Evolutionary conservation across 2,329 filamentous ascomycete genomes (phyloP), one percentile per base, ranked within the genome.

Genomic region (Cladosporium sp.): DNA sequence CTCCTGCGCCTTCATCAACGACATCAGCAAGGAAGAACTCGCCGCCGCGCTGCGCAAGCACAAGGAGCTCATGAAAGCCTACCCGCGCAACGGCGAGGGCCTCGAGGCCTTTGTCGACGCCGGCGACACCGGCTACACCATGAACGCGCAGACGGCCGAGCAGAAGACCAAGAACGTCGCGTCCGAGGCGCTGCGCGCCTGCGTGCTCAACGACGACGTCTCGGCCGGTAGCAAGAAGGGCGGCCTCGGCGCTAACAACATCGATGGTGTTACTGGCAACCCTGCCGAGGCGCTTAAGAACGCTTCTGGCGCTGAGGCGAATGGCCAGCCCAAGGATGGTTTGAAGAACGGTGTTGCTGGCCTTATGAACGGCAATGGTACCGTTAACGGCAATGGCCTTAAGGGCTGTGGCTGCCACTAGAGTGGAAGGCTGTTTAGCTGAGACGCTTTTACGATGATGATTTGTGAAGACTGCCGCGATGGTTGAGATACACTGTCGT

Each of bases 51-150:
- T 88, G 12, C 70, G 72, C 41, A 71, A 73, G 63, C 85, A 88
- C 71, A 88, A 88, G 72, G 68, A 78, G 47, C 56, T 84, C 7
- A 80, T 83, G 72, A 79, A 80, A 64, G 68, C 72, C 17, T 87
- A 81, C 58, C 81, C 84, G 3, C 77, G 85, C 2, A 66, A 79
- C 29, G 85, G 85, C 18, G 80, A 76, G 38, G 85, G 85, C 20
- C 54, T 88, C 1, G 85, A 88, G 56, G 83, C 84, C 0, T 87
- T 79, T 52, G 85, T 88, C 7, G 85, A 88, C 61, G 71, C 79
- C 1, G 83, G 79, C 52, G 85, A 88, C 58, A 88, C 83, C 41
- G 85, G 85, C 0, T 78, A 78, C 64, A 77, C 75, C 7, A 60
- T 75, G 55, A 76, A 76, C 59, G 62, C 69, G 47, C 59, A 66